Base-by-base conservation (phyloP, 169 alveolate species). In the Plasmodium malariae region DNA sequence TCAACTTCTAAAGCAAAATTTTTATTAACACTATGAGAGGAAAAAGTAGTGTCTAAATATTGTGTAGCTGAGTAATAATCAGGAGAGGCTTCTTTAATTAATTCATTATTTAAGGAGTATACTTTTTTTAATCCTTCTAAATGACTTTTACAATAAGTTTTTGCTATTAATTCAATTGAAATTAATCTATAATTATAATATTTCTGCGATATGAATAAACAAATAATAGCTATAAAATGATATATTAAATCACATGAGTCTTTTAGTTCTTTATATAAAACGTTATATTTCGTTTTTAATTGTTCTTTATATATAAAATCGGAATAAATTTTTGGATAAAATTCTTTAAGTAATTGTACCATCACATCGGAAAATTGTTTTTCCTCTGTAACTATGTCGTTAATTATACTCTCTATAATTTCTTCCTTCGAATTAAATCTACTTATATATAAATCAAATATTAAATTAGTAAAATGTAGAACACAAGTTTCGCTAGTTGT, bases 401-500 rank as follows among this genome's bases (percentile, higher is more conserved):
- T 32, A 9, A 70, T 70, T 43, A 86, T 70, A 26, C 92, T 86
- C n/a, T 86, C 78, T 5, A 86, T 70, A 4, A 86, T 57, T 37
- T 86, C 92, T 26, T 86, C 55, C 19, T 70, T 86, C 4, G 87
- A 55, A 34, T 70, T 70, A 36, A 86, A 86, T 57, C 87, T 51
- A 49, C 92, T 86, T 86, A 86, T 60, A 62, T 86, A 86, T 49
- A 86, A 72, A 17, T 86, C 92, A 14, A 86, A 86, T 36, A 86
- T 86, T 12, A 70, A 63, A n/a, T 69, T 55, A 12, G 87, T 70
- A 34, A 86, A 86, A 57, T 86, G 92, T 17, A 86, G 49, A 5
- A 86, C 92, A 59, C 92, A 86, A 17, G 92, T 86, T 57, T 86
- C 92, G 51, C 92, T 69, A 0, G 87, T 86, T 21, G 86, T 86